Conservation (phyloP, 2,329 filamentous ascomycete species). For the Diaporthe vaccinii region DNA sequence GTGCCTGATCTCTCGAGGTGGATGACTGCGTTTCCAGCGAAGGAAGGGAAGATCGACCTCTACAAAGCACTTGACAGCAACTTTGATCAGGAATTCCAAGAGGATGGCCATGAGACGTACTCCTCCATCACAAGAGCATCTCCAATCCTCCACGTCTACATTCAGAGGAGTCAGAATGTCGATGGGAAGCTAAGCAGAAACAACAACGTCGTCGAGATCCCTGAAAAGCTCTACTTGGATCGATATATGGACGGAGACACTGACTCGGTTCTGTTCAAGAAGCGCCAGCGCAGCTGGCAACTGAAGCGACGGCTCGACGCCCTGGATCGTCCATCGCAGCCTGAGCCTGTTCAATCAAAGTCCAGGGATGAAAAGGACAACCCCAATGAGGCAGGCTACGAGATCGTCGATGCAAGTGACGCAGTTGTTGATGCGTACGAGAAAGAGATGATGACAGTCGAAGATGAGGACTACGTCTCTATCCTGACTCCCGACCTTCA, state of each 20-base stretch:
- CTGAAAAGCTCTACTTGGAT: slow-evolving; percentile 87
- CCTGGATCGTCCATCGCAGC: slow-evolving; percentile 55
- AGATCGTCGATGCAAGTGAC: slow-evolving; percentile 32
- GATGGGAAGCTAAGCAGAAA: slow-evolving; percentile 72
- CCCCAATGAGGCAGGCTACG: slow-evolving; percentile 34
- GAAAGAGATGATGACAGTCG: slow-evolving; percentile 27
- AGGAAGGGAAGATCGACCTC: slow-evolving; percentile 70
- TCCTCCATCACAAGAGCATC: slow-evolving; percentile 82
- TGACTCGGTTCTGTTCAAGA: slow-evolving; percentile 71
- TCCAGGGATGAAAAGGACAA: slow-evolving; percentile 7
- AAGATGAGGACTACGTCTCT: slow-evolving; percentile 41
- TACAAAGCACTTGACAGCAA: slow-evolving; percentile 88
- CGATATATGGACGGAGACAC: slow-evolving; percentile 82
- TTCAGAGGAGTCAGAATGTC: slow-evolving; percentile 85
- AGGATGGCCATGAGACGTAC: slow-evolving; percentile 74
- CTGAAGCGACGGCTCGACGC: slow-evolving; percentile 74
- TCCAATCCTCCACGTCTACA: slow-evolving; percentile 88
- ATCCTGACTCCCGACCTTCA: slow-evolving; percentile 42
- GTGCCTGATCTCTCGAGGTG: slow-evolving; percentile 69
- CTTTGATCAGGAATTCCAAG: slow-evolving; percentile 84
- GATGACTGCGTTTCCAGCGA: slow-evolving; percentile 71
- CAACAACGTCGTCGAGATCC: slow-evolving; percentile 82
- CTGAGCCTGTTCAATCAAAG: slow-evolving; percentile 8
- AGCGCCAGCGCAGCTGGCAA: slow-evolving; percentile 80
- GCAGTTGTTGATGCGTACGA: slow-evolving; percentile 30